Evolutionary conservation across 108 stramenopile genomes (phyloP).

Genomic region (Pseudonitzschia delicatissima): DNA sequence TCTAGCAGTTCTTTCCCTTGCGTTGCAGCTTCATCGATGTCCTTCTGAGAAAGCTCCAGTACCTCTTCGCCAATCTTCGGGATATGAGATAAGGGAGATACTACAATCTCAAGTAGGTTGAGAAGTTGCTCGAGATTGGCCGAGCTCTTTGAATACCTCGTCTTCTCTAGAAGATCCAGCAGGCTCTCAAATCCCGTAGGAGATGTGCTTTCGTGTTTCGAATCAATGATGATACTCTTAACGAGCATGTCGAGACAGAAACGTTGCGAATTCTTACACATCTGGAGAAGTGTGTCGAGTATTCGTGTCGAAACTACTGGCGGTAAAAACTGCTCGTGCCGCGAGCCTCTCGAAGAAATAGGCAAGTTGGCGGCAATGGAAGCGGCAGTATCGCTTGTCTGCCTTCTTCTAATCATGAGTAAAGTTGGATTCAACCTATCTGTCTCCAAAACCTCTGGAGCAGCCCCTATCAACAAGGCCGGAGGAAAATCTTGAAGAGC

Average conservation of each 20-base stretch:
- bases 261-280: slow-evolving; percentile 68
- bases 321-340: slow-evolving; percentile 44
- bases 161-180: slow-evolving; percentile 64
- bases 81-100: slow-evolving; percentile 71
- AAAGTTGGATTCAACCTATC: slow-evolving; percentile 27
- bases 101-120: slow-evolving; percentile 61
- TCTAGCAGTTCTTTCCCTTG: slow-evolving; percentile 69
- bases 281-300: slow-evolving; percentile 44
- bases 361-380: slow-evolving; percentile 82
- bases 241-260: slow-evolving; percentile 55
- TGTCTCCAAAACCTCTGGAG: slow-evolving; percentile 54
- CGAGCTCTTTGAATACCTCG: slow-evolving; percentile 59
- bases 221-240: slow-evolving; percentile 6
- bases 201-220: neutral
- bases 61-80: slow-evolving; percentile 59
- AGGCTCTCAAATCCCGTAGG: slow-evolving; percentile 56
- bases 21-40: slow-evolving; percentile 46
- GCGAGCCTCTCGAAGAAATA: slow-evolving; percentile 48
- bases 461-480: slow-evolving; percentile 54
- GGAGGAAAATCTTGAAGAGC: slow-evolving; percentile 65
- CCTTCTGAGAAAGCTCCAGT: slow-evolving; percentile 46
- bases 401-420: slow-evolving; percentile 42
- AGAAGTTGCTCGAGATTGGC: slow-evolving; percentile 82
- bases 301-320: slow-evolving; percentile 77
- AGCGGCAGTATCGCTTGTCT: slow-evolving; percentile 45